phyloP scores from a whole-genome alignment of 1,139 yeast species.

The Yamadazyma atmosphaerica region DNA sequence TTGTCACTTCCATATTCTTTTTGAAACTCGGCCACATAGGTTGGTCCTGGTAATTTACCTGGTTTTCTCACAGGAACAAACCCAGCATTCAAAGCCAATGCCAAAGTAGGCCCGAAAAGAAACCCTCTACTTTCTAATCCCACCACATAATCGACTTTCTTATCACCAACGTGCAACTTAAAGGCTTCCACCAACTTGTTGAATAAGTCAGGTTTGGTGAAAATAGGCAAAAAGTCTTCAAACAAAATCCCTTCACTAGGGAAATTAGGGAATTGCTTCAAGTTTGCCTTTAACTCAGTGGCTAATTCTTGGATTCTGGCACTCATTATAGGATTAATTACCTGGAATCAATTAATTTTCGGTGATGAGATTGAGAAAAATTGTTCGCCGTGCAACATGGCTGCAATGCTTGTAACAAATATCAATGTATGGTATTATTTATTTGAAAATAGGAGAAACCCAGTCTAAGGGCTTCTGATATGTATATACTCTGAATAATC shows the following conservation, averaged over 20 bases:
- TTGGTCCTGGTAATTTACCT: conserved; percentile 92
- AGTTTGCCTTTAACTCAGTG: conserved; percentile 59
- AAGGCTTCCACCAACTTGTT: conserved; percentile 80
- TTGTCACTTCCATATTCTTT: conserved; percentile 93
- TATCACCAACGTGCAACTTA: conserved; percentile 66
- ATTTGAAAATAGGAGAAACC: no score
- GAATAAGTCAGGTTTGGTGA: conserved; percentile 78
- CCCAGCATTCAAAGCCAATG: conserved; percentile 84
- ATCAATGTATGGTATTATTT: no score
- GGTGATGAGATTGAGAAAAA: neutral
- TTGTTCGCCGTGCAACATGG: no score
- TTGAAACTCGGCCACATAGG: conserved; percentile 67
- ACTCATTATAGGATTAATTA: neutral
- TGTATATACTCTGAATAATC: neutral
- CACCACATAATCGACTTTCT: conserved; percentile 81
- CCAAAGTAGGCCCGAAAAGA: conserved; percentile 92
- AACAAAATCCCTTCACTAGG: conserved; percentile 91
- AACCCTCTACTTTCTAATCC: conserved; percentile 98
- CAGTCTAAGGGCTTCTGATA: no score
- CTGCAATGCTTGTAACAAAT: no score
- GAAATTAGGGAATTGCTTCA: conserved; percentile 88
- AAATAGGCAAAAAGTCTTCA: conserved; percentile 94
- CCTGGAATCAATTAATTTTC: neutral
- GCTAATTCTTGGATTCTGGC: conserved; percentile 46
- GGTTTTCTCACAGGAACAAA: conserved; percentile 94